Evolutionary conservation across 2,329 filamentous ascomycete genomes (phyloP).

Genomic region (Cercospora citrullina): DNA sequence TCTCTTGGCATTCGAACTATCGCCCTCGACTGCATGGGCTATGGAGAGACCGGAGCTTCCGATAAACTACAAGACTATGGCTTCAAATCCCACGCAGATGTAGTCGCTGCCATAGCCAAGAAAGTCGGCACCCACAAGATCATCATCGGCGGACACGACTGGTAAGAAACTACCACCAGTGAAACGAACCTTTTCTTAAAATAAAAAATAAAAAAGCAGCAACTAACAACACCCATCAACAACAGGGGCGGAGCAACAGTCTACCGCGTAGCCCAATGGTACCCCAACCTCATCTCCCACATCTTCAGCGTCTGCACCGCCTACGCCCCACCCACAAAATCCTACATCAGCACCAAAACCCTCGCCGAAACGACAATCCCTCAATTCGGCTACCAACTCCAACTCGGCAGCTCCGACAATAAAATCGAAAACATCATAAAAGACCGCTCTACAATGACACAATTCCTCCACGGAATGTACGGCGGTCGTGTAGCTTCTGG

Average conservation of each 20-base stretch:
- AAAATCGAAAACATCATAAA: slow-evolving; percentile 57
- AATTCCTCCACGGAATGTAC: slow-evolving; percentile 71
- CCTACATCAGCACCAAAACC: slow-evolving; percentile 59
- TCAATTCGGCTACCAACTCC: slow-evolving; percentile 81
- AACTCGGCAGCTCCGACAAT: slow-evolving; percentile 56
- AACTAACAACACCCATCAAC: background rate
- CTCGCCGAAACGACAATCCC: slow-evolving; percentile 59
- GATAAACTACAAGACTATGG: slow-evolving; percentile 60
- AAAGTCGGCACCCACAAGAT: slow-evolving; percentile 60
- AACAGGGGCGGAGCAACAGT: slow-evolving; percentile 66
- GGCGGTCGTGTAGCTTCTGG: slow-evolving; percentile 62
- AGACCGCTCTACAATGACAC: slow-evolving; percentile 58
- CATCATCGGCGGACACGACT: slow-evolving; percentile 89
- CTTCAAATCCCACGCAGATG: slow-evolving; percentile 69
- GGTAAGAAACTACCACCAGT: slow-evolving; percentile 43
- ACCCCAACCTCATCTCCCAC: slow-evolving; percentile 69
- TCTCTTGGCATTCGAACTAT: slow-evolving; percentile 75
- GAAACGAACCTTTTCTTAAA: background rate
- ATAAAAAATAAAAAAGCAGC: background rate
- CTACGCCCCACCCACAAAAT: slow-evolving; percentile 57
- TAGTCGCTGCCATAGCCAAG: slow-evolving; percentile 70
- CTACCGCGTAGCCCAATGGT: slow-evolving; percentile 72
- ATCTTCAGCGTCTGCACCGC: slow-evolving; percentile 80
- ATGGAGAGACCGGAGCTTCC: slow-evolving; percentile 62
- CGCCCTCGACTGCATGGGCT: slow-evolving; percentile 83